Evolutionary conservation across 2,329 filamentous ascomycete genomes (phyloP), one percentile per base, ranked within the genome.

Genomic region (Colletotrichum camelliae): DNA sequence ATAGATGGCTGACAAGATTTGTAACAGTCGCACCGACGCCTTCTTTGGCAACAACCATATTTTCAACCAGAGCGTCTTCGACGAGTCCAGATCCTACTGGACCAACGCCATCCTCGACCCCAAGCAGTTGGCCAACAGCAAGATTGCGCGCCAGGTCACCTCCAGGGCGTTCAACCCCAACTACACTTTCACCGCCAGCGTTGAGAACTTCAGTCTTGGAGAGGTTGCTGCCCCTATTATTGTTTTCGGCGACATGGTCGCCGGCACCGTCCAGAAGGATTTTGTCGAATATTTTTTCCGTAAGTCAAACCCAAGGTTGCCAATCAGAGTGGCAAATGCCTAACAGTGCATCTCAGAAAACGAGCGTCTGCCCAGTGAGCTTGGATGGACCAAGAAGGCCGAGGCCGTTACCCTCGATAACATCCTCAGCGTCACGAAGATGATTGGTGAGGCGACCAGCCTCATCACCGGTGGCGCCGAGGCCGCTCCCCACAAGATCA

Each of bases 61-160:
- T 71, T 91, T 91, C 83, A 90, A 91, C 81, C 82, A 87, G 68
- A 86, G 84, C 4, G 80, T 90, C 77, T 91, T 91, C 80, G 85
- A 87, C 67, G 80, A 85, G 71, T 86, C 85, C 1, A 82, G 78
- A 52, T 73, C 78, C 6, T 91, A 87, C 81, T 91, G 88, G 87
- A 88, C 85, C 0, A 82, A 72, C 0, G 79, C 84, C 4, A 80
- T 83, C 21, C 79, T 91, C 35, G 81, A 84, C 27, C 80, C 85
- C 2, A 72, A 85, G 4, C 85, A 85, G 81, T 80, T 87, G 4
- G 88, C 88, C 72, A 87, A 88, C 74, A 84, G 84, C 77, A 87
- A 88, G 72, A 66, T 88, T 0, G 85, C 83, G 2, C 86, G 89
- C 8, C 84, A 88, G 61, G 77, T 87, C 70, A 82, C 83, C 18